Percentiles rank a stretch among this genome's conserved stretches.
phyloP scores from a whole-genome alignment of 768 basidiomycete genomes.

The Piloderma croceum region DNA sequence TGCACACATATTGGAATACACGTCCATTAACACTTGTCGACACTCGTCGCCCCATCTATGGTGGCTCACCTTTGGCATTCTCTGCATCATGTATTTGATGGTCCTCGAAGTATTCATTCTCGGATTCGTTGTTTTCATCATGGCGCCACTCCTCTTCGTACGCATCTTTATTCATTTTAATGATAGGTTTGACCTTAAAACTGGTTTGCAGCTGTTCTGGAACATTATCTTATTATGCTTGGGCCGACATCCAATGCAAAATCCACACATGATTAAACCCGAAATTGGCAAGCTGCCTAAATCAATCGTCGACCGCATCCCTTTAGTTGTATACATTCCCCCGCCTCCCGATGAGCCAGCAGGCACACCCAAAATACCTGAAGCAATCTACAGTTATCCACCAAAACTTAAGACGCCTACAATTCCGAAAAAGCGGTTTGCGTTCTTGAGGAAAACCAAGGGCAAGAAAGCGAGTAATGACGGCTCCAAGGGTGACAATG shows the following conservation, averaged over 20 bases:
- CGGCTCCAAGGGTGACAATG: constrained; percentile 8
- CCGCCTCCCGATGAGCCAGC: constrained; percentile 53
- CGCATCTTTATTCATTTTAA: constrained; percentile 23
- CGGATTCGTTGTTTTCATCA: constrained; percentile 69
- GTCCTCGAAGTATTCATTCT: constrained; percentile 67
- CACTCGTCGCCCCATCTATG: constrained; percentile 72
- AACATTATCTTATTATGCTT: constrained; percentile 75
- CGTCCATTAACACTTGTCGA: constrained; percentile 69
- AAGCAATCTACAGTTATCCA: constrained; percentile 55
- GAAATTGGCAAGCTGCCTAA: constrained; percentile 73
- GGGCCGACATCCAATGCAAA: constrained; percentile 75
- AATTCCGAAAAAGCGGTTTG: constrained; percentile 43
- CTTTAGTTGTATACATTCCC: constrained; percentile 81
- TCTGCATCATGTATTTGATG: constrained; percentile 76
- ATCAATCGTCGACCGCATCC: constrained; percentile 70
- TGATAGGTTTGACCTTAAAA: not conserved
- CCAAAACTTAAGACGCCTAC: constrained; percentile 37
- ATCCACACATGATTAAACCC: constrained; percentile 66
- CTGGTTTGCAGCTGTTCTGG: constrained; percentile 61
- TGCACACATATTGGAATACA: constrained; percentile 75
- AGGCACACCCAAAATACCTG: constrained; percentile 37
- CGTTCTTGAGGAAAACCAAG: constrained; percentile 39
- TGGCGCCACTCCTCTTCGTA: constrained; percentile 77
- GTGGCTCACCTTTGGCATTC: constrained; percentile 80
- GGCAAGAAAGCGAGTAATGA: constrained; percentile 19